Conservation (phyloP, 192 early-diverging fungal species). For the Helicostylum pulchrum region DNA sequence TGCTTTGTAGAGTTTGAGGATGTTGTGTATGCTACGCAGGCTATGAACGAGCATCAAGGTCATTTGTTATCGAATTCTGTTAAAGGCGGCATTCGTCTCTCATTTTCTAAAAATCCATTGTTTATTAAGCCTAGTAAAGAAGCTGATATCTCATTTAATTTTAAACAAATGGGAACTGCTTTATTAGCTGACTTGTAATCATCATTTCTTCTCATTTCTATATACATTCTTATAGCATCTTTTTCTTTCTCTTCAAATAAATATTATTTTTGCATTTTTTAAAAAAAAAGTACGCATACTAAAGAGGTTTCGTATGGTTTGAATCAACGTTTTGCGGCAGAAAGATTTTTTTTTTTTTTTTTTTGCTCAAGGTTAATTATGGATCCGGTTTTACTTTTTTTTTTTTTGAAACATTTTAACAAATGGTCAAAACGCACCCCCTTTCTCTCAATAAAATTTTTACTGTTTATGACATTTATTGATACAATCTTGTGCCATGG, state of each 20-base stretch:
- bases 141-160: slow-evolving; percentile 9
- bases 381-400: too few relatives aligned
- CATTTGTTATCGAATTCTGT: slow-evolving; percentile 79
- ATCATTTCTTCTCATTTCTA: background rate
- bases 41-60: slow-evolving; percentile 84
- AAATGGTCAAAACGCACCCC: too few relatives aligned
- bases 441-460: too few relatives aligned
- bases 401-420: too few relatives aligned
- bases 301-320: too few relatives aligned
- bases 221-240: background rate
- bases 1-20: slow-evolving; percentile 99
- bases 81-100: slow-evolving; percentile 93
- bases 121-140: slow-evolving; percentile 25
- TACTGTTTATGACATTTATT: too few relatives aligned
- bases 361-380: too few relatives aligned
- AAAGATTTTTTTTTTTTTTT: too few relatives aligned
- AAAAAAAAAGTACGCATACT: too few relatives aligned
- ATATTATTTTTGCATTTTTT: too few relatives aligned
- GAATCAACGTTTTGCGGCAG: too few relatives aligned
- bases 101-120: slow-evolving; percentile 95
- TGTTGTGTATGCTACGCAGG: slow-evolving; percentile 86
- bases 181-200: slow-evolving; percentile 12
- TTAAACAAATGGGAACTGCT: slow-evolving; percentile 5
- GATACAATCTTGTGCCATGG: too few relatives aligned
- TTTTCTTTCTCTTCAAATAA: background rate